Conservation (phyloP, 179 eudicot genomes). For the Drosera spatulata region DNA sequence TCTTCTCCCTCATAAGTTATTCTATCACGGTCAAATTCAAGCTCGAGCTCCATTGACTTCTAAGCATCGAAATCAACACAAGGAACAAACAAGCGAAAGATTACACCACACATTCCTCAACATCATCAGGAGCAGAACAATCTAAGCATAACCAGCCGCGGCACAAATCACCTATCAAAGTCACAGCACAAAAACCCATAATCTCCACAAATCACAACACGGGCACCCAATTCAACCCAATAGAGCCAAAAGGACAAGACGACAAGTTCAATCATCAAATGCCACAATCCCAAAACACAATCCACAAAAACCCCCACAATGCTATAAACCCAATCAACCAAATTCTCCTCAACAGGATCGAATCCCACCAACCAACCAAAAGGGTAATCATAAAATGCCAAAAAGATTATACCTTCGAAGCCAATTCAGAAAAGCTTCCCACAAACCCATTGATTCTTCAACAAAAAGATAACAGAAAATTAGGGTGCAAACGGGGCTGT, state of each 20-base stretch:
- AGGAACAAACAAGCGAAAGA: no score
- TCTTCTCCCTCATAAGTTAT: no score
- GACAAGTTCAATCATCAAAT: no score
- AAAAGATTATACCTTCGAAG: slow-evolving; percentile 55
- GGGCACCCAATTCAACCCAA: neutral
- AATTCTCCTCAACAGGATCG: no score
- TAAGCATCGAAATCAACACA: no score
- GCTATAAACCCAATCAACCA: neutral
- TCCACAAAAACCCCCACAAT: no score
- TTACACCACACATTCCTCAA: neutral
- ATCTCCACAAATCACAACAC: neutral
- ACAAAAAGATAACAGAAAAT: neutral
- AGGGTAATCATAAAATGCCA: neutral
- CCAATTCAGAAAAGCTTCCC: slow-evolving; percentile 99
- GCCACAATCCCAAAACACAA: no score
- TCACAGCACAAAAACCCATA: neutral
- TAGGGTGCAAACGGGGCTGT: no score
- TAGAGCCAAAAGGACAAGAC: no score
- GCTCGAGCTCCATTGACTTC: no score
- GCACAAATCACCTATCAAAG: neutral
- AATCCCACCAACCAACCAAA: neutral
- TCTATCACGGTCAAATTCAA: no score
- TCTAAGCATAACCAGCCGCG: neutral
- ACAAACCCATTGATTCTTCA: slow-evolving; percentile 48
- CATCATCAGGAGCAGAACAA: neutral